phyloP scores from a whole-genome alignment of 306 rosid species.

The Clitoria ternatea region DNA sequence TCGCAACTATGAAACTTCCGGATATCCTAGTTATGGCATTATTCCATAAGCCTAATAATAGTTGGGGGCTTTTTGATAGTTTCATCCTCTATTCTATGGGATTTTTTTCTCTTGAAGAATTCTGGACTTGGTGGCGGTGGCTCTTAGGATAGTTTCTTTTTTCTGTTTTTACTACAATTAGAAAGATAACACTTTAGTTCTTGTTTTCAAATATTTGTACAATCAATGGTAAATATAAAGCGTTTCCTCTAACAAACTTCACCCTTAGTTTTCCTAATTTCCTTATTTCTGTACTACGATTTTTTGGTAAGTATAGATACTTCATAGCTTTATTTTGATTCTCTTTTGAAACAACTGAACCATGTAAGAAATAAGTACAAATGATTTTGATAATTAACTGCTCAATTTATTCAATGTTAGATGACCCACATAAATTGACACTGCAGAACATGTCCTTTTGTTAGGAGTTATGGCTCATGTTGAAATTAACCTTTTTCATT shows the following conservation, averaged over 20 bases:
- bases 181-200: background rate
- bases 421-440: background rate
- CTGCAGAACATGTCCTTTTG: background rate
- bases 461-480: slow-evolving; percentile 16
- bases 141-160: background rate
- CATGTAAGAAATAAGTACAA: background rate
- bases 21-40: background rate
- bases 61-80: background rate
- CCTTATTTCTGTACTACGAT: background rate
- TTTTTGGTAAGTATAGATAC: background rate
- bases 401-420: background rate
- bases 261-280: background rate
- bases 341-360: background rate
- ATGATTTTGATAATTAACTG: background rate
- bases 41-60: background rate
- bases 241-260: background rate
- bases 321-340: slow-evolving; percentile 12
- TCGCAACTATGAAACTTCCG: background rate
- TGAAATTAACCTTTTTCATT: background rate
- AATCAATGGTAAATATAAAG: background rate
- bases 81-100: background rate
- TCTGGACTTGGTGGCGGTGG: background rate
- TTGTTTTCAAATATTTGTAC: background rate
- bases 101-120: background rate
- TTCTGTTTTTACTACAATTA: background rate